Base-by-base conservation (phyloP, 768 basidiomycete species). In the Pulveroboletus ravenelii region DNA sequence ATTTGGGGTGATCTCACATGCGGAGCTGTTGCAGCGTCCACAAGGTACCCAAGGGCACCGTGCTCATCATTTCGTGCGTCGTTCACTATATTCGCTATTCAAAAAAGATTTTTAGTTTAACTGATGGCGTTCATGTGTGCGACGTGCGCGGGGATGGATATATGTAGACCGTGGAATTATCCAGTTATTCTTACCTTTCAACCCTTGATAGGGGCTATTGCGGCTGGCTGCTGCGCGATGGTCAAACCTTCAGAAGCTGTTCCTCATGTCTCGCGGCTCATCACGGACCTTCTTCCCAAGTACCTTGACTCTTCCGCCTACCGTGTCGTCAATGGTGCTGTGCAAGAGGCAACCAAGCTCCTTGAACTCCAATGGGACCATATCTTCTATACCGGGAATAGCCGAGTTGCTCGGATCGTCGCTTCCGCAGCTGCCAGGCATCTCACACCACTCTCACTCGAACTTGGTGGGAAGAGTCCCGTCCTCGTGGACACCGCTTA, bases 221-320 rank as follows among this genome's bases (percentile, higher is more conserved):
- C 85, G 0, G 86, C 87, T 1, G 89, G 88, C 0, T 86, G 84
- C 58, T 75, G 81, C n/a, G 77, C 75, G 0, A 73, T 81, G 9
- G 40, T 89, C 59, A 89, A 90, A 60, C 76, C 78, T 0, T 87
- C 86, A 8, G 89, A 90, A 59, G 42, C 39, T 12, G 63, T 73
- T 0, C 78, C 84, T 0, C 65, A 74, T 37, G 72, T 71, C 50
- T 73, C 80, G 0, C 57, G 68, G 3, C 73, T 86, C 4, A 54
- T 89, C 3, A 74, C 78, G 0, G 69, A 74, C 13, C 71, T 86
- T 18, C 41, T 87, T 23, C 78, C 82, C 3, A 75, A 78, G 56
- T 81, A 81, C 55, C 72, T 81, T 27, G 80, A 81, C 55, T 18
- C 69, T 0, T 64, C 72, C 3, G 76, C 79, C 1, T 84, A 77